A percentile compares a stretch with the other conserved stretches of the same genome.
phyloP scores from a whole-genome alignment of 495 filamentous ascomycete genomes.

The Trypethelium eluteriae region DNA sequence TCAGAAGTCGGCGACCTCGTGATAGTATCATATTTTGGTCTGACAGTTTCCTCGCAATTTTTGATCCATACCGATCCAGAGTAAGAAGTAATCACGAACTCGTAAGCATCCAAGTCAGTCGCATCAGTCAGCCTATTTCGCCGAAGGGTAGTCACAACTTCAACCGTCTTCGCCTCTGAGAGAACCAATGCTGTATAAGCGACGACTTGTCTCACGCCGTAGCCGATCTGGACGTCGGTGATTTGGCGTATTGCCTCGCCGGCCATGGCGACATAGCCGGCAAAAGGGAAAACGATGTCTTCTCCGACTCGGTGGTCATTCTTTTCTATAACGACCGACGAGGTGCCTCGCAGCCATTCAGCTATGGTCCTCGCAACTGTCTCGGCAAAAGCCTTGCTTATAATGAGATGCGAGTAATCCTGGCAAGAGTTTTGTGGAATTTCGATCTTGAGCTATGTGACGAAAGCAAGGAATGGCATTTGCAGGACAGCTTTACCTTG shows the following conservation, averaged over 20 bases:
- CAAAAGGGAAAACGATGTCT: conserved; percentile 41
- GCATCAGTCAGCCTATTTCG: conserved; percentile 33
- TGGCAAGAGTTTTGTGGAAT: conserved; percentile 29
- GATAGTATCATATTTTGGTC: conserved; percentile 2
- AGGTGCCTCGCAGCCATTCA: conserved; percentile 30
- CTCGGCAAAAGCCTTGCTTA: conserved; percentile 28
- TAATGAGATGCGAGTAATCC: conserved; percentile 30
- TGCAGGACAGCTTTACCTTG: neutral
- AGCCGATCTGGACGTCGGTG: conserved; percentile 23
- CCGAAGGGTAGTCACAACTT: conserved; percentile 40
- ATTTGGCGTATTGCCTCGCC: conserved; percentile 40
- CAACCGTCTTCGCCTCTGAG: conserved; percentile 33
- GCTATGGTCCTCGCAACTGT: conserved; percentile 28
- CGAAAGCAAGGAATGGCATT: neutral
- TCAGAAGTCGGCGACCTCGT: conserved; percentile 9
- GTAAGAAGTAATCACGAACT: conserved; percentile 41
- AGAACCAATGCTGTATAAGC: conserved; percentile 43
- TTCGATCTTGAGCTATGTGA: conserved; percentile 24
- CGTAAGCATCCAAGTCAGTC: conserved; percentile 37
- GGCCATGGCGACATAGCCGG: conserved; percentile 45
- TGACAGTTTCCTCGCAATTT: conserved; percentile 40
- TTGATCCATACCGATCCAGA: conserved; percentile 36
- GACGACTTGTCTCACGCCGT: conserved; percentile 41
- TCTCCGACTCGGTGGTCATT: conserved; percentile 39
- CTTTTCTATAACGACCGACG: conserved; percentile 23